Percentiles rank a stretch among this genome's conserved stretches.
phyloP scores from a whole-genome alignment of 192 early-diverging fungal genomes.

The Obelidium mucronatum region DNA sequence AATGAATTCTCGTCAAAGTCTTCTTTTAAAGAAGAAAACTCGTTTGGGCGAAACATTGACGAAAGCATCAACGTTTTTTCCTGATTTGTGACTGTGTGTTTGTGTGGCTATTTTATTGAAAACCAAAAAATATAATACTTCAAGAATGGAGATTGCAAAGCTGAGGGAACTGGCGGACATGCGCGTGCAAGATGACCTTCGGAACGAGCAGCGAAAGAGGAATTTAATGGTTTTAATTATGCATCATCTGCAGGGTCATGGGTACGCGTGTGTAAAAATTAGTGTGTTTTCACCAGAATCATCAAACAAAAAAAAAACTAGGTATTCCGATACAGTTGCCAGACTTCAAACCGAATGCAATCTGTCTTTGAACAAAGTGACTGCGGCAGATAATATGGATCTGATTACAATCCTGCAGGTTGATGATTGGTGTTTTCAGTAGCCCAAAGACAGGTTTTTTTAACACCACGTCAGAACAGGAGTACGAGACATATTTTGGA shows the following conservation, averaged over 20 bases:
- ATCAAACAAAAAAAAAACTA: conserved; percentile 6
- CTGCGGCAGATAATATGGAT: conserved; percentile 64
- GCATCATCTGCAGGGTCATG: conserved; percentile 49
- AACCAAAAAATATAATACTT: not conserved
- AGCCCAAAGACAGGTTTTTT: not conserved
- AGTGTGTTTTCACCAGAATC: conserved; percentile 1
- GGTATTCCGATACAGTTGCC: conserved; percentile 49
- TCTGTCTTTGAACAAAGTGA: conserved; percentile 50
- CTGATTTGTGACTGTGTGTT: too few relatives aligned
- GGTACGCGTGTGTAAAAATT: conserved; percentile 32
- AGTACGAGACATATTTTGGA: conserved; percentile 59
- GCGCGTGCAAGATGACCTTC: conserved; percentile 42
- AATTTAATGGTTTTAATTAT: conserved; percentile 56
- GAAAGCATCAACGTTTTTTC: too few relatives aligned
- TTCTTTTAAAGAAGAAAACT: too few relatives aligned
- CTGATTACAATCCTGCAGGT: conserved; percentile 59
- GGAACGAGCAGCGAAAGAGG: conserved; percentile 45
- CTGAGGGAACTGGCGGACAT: conserved; percentile 14
- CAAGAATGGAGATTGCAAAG: conserved; percentile 19
- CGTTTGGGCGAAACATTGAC: too few relatives aligned
- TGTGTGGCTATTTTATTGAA: too few relatives aligned
- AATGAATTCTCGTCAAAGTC: not conserved
- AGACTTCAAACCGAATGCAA: conserved; percentile 54
- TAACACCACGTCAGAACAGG: conserved; percentile 30
- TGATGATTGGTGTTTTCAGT: not conserved